Evolutionary conservation across 805 yeast genomes (phyloP), one percentile per base, ranked within the genome.

Genomic region (Wickerhamiella cacticola): DNA sequence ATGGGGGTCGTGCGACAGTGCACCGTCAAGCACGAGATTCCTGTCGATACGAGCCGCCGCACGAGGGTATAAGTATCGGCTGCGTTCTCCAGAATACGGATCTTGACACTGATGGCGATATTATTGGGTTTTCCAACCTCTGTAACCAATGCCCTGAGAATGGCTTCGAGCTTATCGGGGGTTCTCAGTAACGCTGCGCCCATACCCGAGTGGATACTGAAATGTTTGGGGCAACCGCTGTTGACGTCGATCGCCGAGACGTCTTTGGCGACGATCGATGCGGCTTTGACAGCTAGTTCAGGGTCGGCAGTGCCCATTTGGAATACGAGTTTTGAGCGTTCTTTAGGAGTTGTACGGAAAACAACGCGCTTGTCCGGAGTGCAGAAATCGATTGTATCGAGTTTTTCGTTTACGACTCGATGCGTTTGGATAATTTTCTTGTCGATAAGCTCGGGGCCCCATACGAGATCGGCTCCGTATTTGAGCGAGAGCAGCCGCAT

Each of bases 221-320:
- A 92, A 55, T 87, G 96, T 62, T 89, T 92, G 2, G 98, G 98
- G 65, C 98, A 92, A 4, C 98, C 98, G 24, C 95, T 86, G 63
- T 92, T 92, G 50, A 92, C 72, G 61, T 92, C 98, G 4, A 92
- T 82, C 7, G 94, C 97, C 53, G 78, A 87, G 2, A 92, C 97
- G 63, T 92, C 97, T 1, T 70, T 59, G 7, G 88, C 85, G 2
- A 92, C 83, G 38, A 80, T 71, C 46, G 73, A 66, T 0, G 95
- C 96, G 1, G 96, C 98, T 52, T 80, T 68, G 1, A 87, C 95
- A 0, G 98, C 98, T 18, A 87, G 64, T 0, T 77, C 80, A 0
- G 97, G 79, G 52, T 78, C 73, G 0, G 95, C 73, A 0, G 96
- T 80, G 13, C 98, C 98, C 68, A 92, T 70, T 65, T 92, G 98